phyloP scores from a whole-genome alignment of 2,329 filamentous ascomycete species.

The Hyphodiscus sp. region DNA sequence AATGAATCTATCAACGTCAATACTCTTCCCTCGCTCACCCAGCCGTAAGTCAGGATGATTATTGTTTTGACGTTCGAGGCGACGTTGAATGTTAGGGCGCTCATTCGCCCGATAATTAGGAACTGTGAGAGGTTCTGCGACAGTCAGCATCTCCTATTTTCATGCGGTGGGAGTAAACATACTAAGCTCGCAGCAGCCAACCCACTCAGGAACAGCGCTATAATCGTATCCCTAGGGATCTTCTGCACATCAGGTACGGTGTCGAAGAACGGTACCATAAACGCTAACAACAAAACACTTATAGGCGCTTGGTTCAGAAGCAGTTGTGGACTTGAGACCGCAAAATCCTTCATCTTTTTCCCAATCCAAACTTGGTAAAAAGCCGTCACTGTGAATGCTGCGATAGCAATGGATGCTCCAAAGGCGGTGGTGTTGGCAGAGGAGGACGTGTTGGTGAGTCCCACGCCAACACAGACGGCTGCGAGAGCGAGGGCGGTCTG shows the following conservation, averaged over 20 bases:
- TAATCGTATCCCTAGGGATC: constrained; percentile 35
- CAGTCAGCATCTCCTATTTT: not conserved
- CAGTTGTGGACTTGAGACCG: constrained; percentile 36
- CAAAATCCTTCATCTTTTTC: constrained; percentile 41
- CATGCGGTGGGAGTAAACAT: not conserved
- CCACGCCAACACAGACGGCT: constrained; percentile 37
- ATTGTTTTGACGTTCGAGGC: constrained; percentile 37
- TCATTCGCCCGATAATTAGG: constrained; percentile 29
- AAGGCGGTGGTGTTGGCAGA: constrained; percentile 33
- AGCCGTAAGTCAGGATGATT: constrained; percentile 38
- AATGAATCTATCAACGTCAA: constrained; percentile 34
- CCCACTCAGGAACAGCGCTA: constrained; percentile 35
- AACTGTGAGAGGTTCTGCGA: constrained; percentile 34
- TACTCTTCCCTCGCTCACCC: constrained; percentile 38
- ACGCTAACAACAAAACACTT: constrained; percentile 36
- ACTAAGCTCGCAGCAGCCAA: constrained; percentile 36
- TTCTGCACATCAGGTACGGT: constrained; percentile 23
- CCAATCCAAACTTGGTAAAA: constrained; percentile 43
- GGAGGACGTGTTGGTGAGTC: constrained; percentile 35
- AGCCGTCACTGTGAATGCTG: constrained; percentile 38
- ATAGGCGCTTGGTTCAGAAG: constrained; percentile 41
- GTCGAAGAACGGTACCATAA: constrained; percentile 38
- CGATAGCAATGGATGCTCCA: constrained; percentile 36
- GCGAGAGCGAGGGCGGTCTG: constrained; percentile 36
- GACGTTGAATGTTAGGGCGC: constrained; percentile 28